Conservation (phyloP, 2,329 filamentous ascomycete genomes). For the Calonectria honghensis region DNA sequence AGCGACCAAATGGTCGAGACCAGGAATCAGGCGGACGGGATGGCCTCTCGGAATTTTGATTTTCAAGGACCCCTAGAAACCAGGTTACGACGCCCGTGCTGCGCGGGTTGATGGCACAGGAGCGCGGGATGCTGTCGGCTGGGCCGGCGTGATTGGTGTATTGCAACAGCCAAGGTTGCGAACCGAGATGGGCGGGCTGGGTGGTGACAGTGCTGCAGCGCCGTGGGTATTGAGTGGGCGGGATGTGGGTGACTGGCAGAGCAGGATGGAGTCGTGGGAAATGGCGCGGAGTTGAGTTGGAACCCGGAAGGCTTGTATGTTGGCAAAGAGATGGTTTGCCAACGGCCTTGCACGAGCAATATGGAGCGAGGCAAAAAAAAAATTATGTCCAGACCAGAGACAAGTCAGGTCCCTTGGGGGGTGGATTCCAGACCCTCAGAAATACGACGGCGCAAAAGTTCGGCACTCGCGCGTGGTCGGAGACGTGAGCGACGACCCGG, state of each 20-base stretch:
- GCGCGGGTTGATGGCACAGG: slow-evolving; percentile 32
- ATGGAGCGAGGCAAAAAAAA: slow-evolving; percentile 14
- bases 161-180: slow-evolving; percentile 20
- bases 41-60: not conserved
- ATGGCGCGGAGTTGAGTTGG: slow-evolving; percentile 14
- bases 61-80: not conserved
- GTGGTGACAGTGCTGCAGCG: slow-evolving; percentile 17
- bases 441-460: slow-evolving; percentile 10
- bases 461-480: slow-evolving; percentile 30
- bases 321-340: slow-evolving; percentile 4
- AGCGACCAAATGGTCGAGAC: not conserved
- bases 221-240: slow-evolving; percentile 26
- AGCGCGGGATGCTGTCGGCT: slow-evolving; percentile 32
- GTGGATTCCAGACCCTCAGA: slow-evolving; percentile 12
- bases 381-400: not conserved
- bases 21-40: not conserved
- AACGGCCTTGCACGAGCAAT: not conserved
- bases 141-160: slow-evolving; percentile 22
- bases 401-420: not conserved
- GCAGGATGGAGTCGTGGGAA: slow-evolving; percentile 22
- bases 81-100: slow-evolving; percentile 24
- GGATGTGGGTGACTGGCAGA: slow-evolving; percentile 3
- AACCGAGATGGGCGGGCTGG: not conserved
- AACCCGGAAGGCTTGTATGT: not conserved
- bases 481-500: slow-evolving; percentile 51